A percentile compares a stretch with the other conserved stretches of the same genome.
Evolutionary conservation across 1,284 basidiomycete species (phyloP).

Genomic region (Volvariella volvacea): DNA sequence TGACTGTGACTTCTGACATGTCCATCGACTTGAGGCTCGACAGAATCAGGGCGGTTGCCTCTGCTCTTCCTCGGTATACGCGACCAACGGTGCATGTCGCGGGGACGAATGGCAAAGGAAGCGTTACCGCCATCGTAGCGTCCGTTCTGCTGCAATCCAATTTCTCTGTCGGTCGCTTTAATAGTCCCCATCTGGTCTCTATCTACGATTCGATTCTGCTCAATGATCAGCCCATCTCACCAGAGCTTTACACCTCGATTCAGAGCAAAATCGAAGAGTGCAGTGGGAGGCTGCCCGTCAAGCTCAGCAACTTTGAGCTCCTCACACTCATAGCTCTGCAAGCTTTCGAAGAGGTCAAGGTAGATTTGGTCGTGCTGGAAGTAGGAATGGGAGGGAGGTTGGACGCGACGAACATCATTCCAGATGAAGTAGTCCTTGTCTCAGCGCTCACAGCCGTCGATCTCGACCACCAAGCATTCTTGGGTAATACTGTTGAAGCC

Average conservation of each 20-base stretch:
- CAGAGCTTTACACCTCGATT: constrained; percentile 43
- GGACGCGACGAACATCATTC: constrained; percentile 92
- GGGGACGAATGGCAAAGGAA: constrained; percentile 98
- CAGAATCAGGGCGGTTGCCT: constrained; percentile 58
- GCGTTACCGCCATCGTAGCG: constrained; percentile 79
- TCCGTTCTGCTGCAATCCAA: constrained; percentile 61
- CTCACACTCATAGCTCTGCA: constrained; percentile 73
- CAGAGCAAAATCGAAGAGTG: constrained; percentile 45
- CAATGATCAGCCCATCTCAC: constrained; percentile 49
- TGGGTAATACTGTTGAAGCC: constrained; percentile 70
- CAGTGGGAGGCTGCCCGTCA: constrained; percentile 37
- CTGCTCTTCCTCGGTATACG: constrained; percentile 55
- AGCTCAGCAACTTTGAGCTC: constrained; percentile 80
- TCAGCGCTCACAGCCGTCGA: constrained; percentile 85
- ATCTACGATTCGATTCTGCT: constrained; percentile 77
- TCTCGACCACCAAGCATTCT: constrained; percentile 87
- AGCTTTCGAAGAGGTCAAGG: constrained; percentile 58
- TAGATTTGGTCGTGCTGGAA: constrained; percentile 87
- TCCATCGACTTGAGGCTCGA: constrained; percentile 78
- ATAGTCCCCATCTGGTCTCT: constrained; percentile 86
- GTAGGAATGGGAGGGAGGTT: constrained; percentile 91
- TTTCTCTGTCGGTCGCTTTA: constrained; percentile 76
- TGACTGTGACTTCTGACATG: too few relatives aligned
- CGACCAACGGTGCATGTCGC: constrained; percentile 90
- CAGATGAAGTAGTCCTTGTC: constrained; percentile 62